Percentiles rank a stretch among this genome's conserved stretches.
These are phyloP conservation scores for Tolypocladium amazonense DNA, from an alignment of 2,329 filamentous ascomycete genomes.

Conservation along the genomic window DNA sequence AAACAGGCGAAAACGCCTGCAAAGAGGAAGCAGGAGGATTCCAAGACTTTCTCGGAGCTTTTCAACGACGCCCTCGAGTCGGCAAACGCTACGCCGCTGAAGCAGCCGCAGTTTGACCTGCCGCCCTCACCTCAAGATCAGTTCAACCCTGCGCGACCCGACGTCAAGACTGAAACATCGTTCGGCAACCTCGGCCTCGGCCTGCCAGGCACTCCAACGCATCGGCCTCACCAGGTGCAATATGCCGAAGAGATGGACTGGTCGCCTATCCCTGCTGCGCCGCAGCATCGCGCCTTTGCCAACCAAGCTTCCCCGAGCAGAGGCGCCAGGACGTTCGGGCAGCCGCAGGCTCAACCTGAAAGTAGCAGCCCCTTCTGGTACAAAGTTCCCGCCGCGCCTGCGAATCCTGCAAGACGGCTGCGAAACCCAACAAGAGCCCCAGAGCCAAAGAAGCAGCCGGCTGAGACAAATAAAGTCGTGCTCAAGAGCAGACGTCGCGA, in stretches of 20 bases:
- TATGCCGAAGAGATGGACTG: constrained; percentile 62
- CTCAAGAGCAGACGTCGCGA: constrained; percentile 26
- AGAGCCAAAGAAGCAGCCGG: constrained; percentile 35
- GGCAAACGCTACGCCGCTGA: constrained; percentile 4
- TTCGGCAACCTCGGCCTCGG: constrained; percentile 4
- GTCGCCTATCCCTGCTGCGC: constrained; percentile 53
- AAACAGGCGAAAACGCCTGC: constrained; percentile 13
- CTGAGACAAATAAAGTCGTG: constrained; percentile 34
- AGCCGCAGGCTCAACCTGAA: constrained; percentile 31
- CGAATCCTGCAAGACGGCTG: constrained; percentile 50
- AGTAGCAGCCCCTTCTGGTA: constrained; percentile 52
- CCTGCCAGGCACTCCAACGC: constrained; percentile 9
- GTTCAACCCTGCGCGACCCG: not conserved
- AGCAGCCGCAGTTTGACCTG: constrained; percentile 7
- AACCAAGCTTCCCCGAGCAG: constrained; percentile 27
- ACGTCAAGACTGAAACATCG: constrained; percentile 3
- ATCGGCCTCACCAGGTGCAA: constrained; percentile 13
- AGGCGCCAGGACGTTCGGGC: constrained; percentile 32
- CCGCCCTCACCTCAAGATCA: constrained; percentile 6
- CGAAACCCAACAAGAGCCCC: constrained; percentile 51
- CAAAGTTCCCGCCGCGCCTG: constrained; percentile 58
- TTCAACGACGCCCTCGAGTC: constrained; percentile 22
- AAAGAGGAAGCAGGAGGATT: constrained; percentile 18
- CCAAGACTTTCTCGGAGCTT: constrained; percentile 32
- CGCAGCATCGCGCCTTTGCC: constrained; percentile 45